Base-by-base conservation (phyloP, 805 yeast species). In the Deakozyma indianensis region DNA sequence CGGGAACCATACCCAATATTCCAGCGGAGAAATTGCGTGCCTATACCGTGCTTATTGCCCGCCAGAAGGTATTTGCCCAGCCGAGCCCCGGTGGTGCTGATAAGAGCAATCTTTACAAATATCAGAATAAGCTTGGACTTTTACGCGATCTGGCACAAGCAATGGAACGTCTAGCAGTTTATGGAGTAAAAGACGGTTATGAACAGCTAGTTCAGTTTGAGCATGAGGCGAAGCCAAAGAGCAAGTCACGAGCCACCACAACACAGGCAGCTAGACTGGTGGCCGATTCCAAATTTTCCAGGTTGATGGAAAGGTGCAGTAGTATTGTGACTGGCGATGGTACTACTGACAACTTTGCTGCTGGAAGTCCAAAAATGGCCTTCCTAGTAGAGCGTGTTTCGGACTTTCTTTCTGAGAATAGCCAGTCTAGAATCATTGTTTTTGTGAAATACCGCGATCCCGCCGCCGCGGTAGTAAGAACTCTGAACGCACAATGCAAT, bases 401-500 rank as follows among this genome's bases (percentile, higher is more conserved):
- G 2, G 63, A 61, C 1, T 88, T 85, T 54, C 78, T 80, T 49
- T 55, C 60, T 2, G 55, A 61, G 3, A 52, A 61, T 2, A 62
- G 67, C 28, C 53, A 52, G 23, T 73, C 77, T 45, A 82, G 84
- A 51, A 92, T 81, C 2, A 94, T 92, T 40, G 71, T 92, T 0
- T 92, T 92, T 60, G 83, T 95, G 0, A 95, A 88, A 58, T 74
- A 77, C 48, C 73, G 99, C 58, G 94, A 85, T 51, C 81, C 95
- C 3, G 98, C 97, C 0, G 64, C 84, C 35, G 96, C 88, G 50
- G 81, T 92, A 41, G 85, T 84, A 1, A 78, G 77, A 51, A 72
- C 71, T 5, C 64, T 45, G 63, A 78, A 42, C 56, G 35, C 62
- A 61, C 46, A 53, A 15, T 50, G 52, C 49, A 23, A 64, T 50